Base-by-base conservation (phyloP, 345 rosid species). In the Bruguiera sexangula region DNA sequence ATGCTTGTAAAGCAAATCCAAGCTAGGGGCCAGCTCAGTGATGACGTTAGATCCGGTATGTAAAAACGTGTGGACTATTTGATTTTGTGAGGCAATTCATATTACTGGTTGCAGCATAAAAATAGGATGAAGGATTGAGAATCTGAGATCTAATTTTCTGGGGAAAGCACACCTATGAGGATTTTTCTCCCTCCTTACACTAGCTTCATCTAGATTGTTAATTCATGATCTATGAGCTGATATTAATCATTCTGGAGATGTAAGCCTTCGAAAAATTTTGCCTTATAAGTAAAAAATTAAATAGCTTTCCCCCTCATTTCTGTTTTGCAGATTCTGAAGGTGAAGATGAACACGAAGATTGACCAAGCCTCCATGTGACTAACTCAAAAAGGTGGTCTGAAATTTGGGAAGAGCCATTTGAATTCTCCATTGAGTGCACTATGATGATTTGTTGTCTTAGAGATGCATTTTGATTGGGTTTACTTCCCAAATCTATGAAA, bases 301-400 rank as follows among this genome's bases (percentile, higher is more conserved):
- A 69, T 43, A 20, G 8, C 60, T 26, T 61, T 22, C 39, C 26
- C 57, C 18, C 39, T 21, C 36, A 39, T 59, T n/a, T 67, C n/a
- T 65, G 6, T 57, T 7, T 5, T 69, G 67, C 76, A 83, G 86
- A 83, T 83, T 83, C 86, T 32, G 86, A 80, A 75, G 76, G 69
- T 37, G 85, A 82, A 73, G 76, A 75, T 63, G 82, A 83, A 60
- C 86, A 83, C 60, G 80, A 83, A 77, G 86, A 83, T 75, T 83
- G 74, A 82, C 58, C 65, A 15, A 65, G 24, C 65, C 59, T 24
- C 20, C 9, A 24, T 27, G 2, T 21, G 51, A 39, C 43, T 26
- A 54, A 61, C 16, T 4, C 3, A 43, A 37, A 32, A 59, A 61
- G 73, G 73, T 50, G 30, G 39, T 69, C 31, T 69, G 26, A 30